A percentile compares a stretch with the other conserved stretches of the same genome.
Evolutionary conservation across 1,139 yeast species (phyloP).

Genomic region (Yamadazyma atmosphaerica): DNA sequence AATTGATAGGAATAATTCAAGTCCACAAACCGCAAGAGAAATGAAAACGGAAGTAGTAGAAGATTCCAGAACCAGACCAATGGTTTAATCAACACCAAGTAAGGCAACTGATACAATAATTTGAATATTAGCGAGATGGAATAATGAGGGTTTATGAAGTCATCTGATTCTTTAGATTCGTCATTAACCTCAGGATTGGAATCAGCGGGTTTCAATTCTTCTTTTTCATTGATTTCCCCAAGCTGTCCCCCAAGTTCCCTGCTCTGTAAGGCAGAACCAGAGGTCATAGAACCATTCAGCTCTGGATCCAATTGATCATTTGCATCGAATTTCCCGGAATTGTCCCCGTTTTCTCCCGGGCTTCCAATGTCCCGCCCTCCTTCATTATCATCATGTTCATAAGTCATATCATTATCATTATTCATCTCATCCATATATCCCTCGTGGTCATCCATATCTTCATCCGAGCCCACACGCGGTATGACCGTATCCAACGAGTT

Average conservation of each 20-base stretch:
- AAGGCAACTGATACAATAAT: constrained; percentile 19
- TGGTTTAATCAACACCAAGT: constrained; percentile 22
- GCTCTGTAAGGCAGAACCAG: no score
- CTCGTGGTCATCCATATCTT: constrained; percentile 19
- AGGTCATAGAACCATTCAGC: no score
- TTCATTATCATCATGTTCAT: constrained; percentile 1
- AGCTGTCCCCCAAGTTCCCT: not conserved
- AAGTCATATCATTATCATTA: constrained; percentile 8
- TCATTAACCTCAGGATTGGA: constrained; percentile 1
- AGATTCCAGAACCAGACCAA: constrained; percentile 20
- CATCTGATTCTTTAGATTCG: constrained; percentile 6
- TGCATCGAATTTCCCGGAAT: no score
- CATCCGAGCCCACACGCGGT: constrained; percentile 18
- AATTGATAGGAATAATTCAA: constrained; percentile 12
- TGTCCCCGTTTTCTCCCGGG: no score
- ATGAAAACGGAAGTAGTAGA: constrained; percentile 21
- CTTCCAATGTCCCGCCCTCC: no score
- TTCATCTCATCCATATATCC: constrained; percentile 5
- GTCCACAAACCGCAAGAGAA: constrained; percentile 12
- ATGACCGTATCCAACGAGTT: constrained; percentile 36
- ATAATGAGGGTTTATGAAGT: constrained; percentile 10
- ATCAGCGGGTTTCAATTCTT: constrained; percentile 5
- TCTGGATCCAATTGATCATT: no score
- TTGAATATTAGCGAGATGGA: constrained; percentile 9
- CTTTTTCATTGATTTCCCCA: constrained; percentile 8